A percentile compares a stretch with the other conserved stretches of the same genome.
These are phyloP conservation scores for Nectriaceae sp. DNA, from an alignment of 2,329 filamentous ascomycete genomes.

Conservation along the genomic window DNA sequence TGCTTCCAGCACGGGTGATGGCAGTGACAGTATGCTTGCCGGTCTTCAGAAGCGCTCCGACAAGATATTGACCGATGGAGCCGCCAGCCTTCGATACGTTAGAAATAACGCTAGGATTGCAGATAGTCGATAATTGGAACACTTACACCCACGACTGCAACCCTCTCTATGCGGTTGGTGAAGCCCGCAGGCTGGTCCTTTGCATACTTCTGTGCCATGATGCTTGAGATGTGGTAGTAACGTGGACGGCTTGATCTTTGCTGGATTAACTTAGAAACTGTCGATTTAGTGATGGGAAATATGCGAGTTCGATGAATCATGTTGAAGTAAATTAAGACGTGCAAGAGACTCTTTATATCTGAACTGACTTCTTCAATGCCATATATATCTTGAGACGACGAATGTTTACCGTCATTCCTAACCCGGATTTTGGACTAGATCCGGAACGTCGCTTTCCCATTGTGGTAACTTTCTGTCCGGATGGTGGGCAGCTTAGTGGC, in stretches of 20 bases:
- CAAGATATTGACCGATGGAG: slow-evolving; percentile 40
- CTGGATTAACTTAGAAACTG: too few relatives aligned
- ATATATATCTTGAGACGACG: not conserved
- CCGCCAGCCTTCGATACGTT: slow-evolving; percentile 41
- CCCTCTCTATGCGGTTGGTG: slow-evolving; percentile 43
- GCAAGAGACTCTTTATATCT: not conserved
- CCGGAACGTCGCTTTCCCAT: not conserved
- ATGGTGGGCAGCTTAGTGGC: not conserved
- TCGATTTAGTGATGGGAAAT: not conserved
- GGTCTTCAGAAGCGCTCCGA: slow-evolving; percentile 43
- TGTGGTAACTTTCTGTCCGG: not conserved
- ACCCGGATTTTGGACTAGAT: not conserved
- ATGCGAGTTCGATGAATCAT: not conserved
- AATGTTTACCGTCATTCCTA: too few relatives aligned
- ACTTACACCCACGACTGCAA: slow-evolving; percentile 52
- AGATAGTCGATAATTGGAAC: not conserved
- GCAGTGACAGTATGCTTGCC: slow-evolving; percentile 55
- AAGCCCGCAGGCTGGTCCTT: slow-evolving; percentile 40
- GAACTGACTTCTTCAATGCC: not conserved
- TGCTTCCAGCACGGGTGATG: slow-evolving; percentile 47
- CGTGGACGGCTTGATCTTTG: not conserved
- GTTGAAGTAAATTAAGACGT: not conserved
- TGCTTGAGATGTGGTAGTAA: not conserved
- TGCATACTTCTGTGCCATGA: slow-evolving; percentile 31
- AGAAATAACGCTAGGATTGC: not conserved